A percentile compares a stretch with the other conserved stretches of the same genome.
Evolutionary conservation across 495 filamentous ascomycete genomes (phyloP).

Genomic region (Xylona heveae): DNA sequence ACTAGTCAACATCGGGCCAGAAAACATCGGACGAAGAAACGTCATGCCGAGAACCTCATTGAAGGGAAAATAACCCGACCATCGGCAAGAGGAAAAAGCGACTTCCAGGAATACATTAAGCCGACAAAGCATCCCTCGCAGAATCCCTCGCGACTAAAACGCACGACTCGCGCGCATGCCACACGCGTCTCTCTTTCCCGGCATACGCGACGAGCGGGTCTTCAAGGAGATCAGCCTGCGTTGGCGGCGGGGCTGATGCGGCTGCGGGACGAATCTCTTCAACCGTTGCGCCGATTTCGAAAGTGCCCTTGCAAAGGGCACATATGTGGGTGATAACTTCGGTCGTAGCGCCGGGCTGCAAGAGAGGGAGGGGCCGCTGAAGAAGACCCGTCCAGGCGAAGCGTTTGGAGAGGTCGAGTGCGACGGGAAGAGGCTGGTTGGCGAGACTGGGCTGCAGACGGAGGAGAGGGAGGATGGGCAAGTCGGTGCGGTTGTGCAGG

Average conservation of each 20-base stretch:
- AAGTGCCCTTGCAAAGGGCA: conserved; percentile 56
- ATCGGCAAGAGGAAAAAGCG: too few species aligned
- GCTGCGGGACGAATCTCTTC: conserved; percentile 44
- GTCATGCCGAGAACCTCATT: too few species aligned
- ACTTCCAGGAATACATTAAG: too few species aligned
- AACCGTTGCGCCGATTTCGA: conserved; percentile 59
- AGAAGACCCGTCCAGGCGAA: conserved; percentile 69
- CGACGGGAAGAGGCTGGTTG: conserved; percentile 47
- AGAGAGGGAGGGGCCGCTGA: conserved; percentile 44
- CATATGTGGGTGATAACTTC: conserved; percentile 42
- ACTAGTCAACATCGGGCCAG: too few species aligned
- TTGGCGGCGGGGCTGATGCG: conserved; percentile 8
- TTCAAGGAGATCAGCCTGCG: conserved; percentile 16
- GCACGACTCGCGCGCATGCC: conserved; percentile 47
- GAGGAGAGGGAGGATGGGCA: conserved; percentile 48
- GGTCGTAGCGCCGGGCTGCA: conserved; percentile 30
- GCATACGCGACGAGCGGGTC: conserved; percentile 31
- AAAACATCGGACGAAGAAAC: too few species aligned
- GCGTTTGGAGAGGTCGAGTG: conserved; percentile 65
- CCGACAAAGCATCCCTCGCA: too few species aligned
- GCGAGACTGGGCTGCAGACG: conserved; percentile 57
- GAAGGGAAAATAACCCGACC: too few species aligned
- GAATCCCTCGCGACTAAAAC: conserved; percentile 30
- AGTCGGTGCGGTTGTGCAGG: conserved; percentile 47
- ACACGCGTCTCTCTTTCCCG: conserved; percentile 45